Base-by-base conservation (phyloP, 805 yeast species). In the Candida vartiovaarae region DNA sequence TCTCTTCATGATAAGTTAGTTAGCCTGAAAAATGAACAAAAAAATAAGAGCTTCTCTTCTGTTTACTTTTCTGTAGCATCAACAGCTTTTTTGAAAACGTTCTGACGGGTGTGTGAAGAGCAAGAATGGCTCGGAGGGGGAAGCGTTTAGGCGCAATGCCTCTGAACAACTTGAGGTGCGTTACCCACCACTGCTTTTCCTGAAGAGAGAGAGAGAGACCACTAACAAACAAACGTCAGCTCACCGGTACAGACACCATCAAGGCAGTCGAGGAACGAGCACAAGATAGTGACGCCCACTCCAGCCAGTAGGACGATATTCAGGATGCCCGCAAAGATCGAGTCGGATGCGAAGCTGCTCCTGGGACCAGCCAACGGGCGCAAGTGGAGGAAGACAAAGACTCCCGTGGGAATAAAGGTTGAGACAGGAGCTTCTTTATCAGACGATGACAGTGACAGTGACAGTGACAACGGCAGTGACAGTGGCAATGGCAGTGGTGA, bases 101-200 rank as follows among this genome's bases (percentile, higher is more conserved):
- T 28, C 8, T 28, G 30, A 28, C 30, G 9, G 9, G 30, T 7
- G 30, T 7, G 30, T 6, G 30, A 28, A 28, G 30, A 9, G 30
- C 30, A 28, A 32, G 15, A 20, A 32, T 15, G 34, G 15, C 11
- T 15, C 34, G 20, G 15, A 32, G 11, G 11, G 34, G 34, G 3
- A 32, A 32, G 34, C 11, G 34, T n/a, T 20, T n/a, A 32, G 20
- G 20, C 20, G 15, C 25, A 15, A 24, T 27, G 25, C 36, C 34
- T 8, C n/a, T 32, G 20, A 32, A 38, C 36, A 38, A 23, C 23
- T 24, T 38, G 28, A 38, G 41, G 41, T 38, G 35, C 24, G 41
- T 38, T 10, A 26, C 15, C 15, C 6, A 6, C 10, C n/a, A 6
- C 11, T 32, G 33, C 33, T 32, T 6, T 32, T 20, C 11, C 3